Percentiles rank a stretch among this genome's conserved stretches.
Conservation (phyloP, 2,329 filamentous ascomycete genomes). For the Helotiales sp. region DNA sequence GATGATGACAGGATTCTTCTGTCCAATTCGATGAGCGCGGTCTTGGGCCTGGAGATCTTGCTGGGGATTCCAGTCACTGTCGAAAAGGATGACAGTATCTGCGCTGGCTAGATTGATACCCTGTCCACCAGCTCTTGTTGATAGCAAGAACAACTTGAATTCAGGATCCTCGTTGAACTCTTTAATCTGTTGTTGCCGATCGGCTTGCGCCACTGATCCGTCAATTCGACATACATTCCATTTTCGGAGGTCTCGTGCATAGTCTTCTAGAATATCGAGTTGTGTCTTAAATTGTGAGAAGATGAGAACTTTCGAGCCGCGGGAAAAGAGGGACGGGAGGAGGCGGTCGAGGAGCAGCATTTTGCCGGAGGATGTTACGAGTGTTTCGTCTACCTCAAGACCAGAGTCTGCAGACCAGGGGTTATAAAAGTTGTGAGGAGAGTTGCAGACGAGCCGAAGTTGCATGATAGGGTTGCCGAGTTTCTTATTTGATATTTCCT, state of each 20-base stretch:
- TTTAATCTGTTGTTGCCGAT: slow-evolving; percentile 69
- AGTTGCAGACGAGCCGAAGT: slow-evolving; percentile 87
- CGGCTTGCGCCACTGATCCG: slow-evolving; percentile 75
- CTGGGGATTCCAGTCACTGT: slow-evolving; percentile 92
- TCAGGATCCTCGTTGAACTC: slow-evolving; percentile 67
- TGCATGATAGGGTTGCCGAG: slow-evolving; percentile 93
- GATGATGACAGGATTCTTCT: slow-evolving; percentile 87
- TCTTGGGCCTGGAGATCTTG: slow-evolving; percentile 97
- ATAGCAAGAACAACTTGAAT: slow-evolving; percentile 80
- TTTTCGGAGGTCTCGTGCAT: slow-evolving; percentile 71
- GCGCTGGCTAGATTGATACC: slow-evolving; percentile 92
- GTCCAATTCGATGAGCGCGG: slow-evolving; percentile 90
- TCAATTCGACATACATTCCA: slow-evolving; percentile 92
- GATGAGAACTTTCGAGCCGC: slow-evolving; percentile 87
- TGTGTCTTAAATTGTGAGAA: slow-evolving; percentile 97
- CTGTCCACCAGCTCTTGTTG: slow-evolving; percentile 88
- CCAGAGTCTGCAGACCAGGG: slow-evolving; percentile 69
- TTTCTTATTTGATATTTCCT: slow-evolving; percentile 87
- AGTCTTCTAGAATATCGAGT: slow-evolving; percentile 86
- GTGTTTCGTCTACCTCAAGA: slow-evolving; percentile 69
- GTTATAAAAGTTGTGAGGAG: slow-evolving; percentile 94
- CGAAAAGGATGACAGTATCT: slow-evolving; percentile 90
- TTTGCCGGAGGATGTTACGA: slow-evolving; percentile 88
- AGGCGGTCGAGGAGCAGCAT: slow-evolving; percentile 92
- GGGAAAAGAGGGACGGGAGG: slow-evolving; percentile 70